These are phyloP conservation scores for Neonectria hederae DNA, from an alignment of 2,329 filamentous ascomycete species.

Conservation along the genomic window DNA sequence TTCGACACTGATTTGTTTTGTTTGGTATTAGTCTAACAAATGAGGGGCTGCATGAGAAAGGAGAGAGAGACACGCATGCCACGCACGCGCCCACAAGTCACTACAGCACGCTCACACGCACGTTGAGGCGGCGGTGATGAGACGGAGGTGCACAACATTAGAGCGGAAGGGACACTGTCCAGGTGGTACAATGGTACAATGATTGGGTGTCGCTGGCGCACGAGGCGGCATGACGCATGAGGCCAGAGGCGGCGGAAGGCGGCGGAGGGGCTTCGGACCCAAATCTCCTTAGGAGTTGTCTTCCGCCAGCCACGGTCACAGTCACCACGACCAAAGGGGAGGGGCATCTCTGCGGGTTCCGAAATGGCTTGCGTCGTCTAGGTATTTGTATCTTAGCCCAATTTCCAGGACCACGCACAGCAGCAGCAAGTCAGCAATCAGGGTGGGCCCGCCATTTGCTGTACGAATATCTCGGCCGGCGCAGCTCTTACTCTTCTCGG, in stretches of 20 bases:
- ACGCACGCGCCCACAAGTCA: constrained; percentile 2
- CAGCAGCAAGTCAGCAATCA: background rate
- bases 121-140: constrained; percentile 20
- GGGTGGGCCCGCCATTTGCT: background rate
- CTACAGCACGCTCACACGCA: constrained; percentile 8
- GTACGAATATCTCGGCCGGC: background rate
- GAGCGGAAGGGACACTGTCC: too few species aligned
- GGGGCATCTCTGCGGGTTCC: constrained; percentile 26
- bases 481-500: background rate
- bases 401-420: constrained; percentile 18
- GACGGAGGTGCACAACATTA: too few species aligned
- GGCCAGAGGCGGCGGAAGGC: constrained; percentile 20
- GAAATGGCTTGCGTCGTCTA: constrained; percentile 16
- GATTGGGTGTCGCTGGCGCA: constrained; percentile 17
- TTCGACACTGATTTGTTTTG: background rate
- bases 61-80: constrained; percentile 11
- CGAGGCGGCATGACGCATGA: background rate
- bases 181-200: background rate
- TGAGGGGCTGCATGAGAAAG: constrained; percentile 17
- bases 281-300: constrained; percentile 34
- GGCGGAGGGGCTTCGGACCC: constrained; percentile 25
- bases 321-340: constrained; percentile 37
- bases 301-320: constrained; percentile 41
- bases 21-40: background rate
- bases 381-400: constrained; percentile 25